Conservation (phyloP, 805 yeast genomes). For the Monosporozyma siamensis region DNA sequence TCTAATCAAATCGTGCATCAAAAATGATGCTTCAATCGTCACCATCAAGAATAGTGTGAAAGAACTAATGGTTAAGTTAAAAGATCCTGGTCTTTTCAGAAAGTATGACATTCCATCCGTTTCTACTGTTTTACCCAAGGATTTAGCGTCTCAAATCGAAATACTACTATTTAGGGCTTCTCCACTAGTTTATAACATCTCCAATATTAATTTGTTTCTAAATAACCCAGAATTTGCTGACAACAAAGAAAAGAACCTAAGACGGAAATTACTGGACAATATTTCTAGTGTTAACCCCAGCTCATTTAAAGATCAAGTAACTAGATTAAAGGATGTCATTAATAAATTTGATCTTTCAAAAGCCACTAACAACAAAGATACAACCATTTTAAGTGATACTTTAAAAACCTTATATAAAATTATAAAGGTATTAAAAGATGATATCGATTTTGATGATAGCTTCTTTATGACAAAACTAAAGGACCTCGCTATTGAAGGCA, state of each 20-base stretch:
- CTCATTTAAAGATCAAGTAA: slow-evolving; percentile 51
- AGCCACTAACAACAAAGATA: slow-evolving; percentile 11
- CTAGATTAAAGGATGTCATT: slow-evolving; percentile 37
- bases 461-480: slow-evolving; percentile 38
- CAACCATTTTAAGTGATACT: slow-evolving; percentile 30
- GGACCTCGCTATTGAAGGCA: slow-evolving; percentile 41
- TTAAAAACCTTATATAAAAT: slow-evolving; percentile 56
- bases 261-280: slow-evolving; percentile 45
- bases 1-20: slow-evolving; percentile 44
- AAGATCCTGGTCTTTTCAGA: slow-evolving; percentile 41
- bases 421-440: slow-evolving; percentile 40
- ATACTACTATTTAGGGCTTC: slow-evolving; percentile 55
- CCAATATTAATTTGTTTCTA: slow-evolving; percentile 51
- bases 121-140: slow-evolving; percentile 35
- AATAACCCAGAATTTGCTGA: slow-evolving; percentile 24
- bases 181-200: slow-evolving; percentile 51
- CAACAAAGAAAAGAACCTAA: slow-evolving; percentile 27
- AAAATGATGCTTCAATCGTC: slow-evolving; percentile 49
- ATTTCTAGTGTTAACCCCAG: slow-evolving; percentile 55
- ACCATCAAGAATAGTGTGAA: slow-evolving; percentile 52
- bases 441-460: slow-evolving; percentile 35
- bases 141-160: slow-evolving; percentile 45
- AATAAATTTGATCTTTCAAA: slow-evolving; percentile 11
- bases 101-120: slow-evolving; percentile 27
- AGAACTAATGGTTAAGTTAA: slow-evolving; percentile 49